Conservation (phyloP, 129 eudicot species). For the Centella asiatica region DNA sequence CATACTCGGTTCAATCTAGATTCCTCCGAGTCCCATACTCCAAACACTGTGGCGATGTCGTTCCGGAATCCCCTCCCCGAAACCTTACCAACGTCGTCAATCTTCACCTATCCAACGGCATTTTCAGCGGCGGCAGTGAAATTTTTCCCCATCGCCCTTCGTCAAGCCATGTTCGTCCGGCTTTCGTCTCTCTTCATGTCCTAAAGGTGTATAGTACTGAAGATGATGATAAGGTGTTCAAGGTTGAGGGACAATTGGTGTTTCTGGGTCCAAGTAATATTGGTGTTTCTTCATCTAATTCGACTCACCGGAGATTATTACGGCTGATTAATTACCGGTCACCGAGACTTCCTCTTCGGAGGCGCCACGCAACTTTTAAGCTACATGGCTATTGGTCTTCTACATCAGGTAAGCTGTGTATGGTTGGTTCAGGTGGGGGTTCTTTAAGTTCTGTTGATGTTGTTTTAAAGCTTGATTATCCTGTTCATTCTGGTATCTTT, state of each 20-base stretch:
- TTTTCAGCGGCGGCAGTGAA: slow-evolving; percentile 11
- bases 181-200: slow-evolving; percentile 23
- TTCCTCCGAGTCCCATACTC: slow-evolving; percentile 30
- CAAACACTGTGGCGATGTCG: slow-evolving; percentile 37
- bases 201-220: slow-evolving; percentile 30
- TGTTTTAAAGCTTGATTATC: slow-evolving; percentile 67
- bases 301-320: slow-evolving; percentile 40
- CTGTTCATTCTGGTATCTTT: slow-evolving; percentile 37
- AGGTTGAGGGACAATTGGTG: slow-evolving; percentile 20
- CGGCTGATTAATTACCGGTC: slow-evolving; percentile 44
- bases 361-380: slow-evolving; percentile 30
- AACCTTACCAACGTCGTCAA: not conserved
- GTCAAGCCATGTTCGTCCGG: slow-evolving; percentile 21
- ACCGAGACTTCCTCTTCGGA: slow-evolving; percentile 33
- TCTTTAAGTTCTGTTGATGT: slow-evolving; percentile 28
- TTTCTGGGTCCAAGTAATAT: slow-evolving; percentile 11
- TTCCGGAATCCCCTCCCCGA: slow-evolving; percentile 23
- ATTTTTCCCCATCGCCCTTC: slow-evolving; percentile 23
- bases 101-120: slow-evolving; percentile 26
- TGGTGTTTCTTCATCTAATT: not conserved
- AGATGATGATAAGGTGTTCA: slow-evolving; percentile 17
- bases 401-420: slow-evolving; percentile 50
- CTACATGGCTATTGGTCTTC: slow-evolving; percentile 59
- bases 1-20: slow-evolving; percentile 21
- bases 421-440: slow-evolving; percentile 64